Percentiles rank a stretch among this genome's conserved stretches.
These are phyloP conservation scores for Fistulifera solaris DNA, from an alignment of 108 stramenopile genomes.

Conservation along the genomic window DNA sequence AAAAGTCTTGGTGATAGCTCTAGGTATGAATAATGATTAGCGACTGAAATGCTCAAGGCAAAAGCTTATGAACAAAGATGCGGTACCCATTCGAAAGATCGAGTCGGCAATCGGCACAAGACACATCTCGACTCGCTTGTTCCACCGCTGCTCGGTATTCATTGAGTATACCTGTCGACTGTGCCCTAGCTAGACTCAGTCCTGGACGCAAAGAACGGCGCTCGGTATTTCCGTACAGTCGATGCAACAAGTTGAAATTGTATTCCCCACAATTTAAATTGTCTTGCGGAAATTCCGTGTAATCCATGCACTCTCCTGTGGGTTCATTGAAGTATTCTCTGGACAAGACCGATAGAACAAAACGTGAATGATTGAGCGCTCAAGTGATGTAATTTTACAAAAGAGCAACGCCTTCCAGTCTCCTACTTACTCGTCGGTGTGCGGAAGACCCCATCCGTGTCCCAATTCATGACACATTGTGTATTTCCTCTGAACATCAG, in stretches of 20 bases:
- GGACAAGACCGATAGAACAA: no score
- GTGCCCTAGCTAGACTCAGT: no score
- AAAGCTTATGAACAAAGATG: neutral
- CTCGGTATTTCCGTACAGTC: slow-evolving; percentile 45
- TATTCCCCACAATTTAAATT: slow-evolving; percentile 48
- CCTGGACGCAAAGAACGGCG: no score
- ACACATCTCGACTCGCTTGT: no score
- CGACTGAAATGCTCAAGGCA: neutral
- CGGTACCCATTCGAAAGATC: neutral
- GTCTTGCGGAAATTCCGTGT: slow-evolving; percentile 36
- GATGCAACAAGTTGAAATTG: slow-evolving; percentile 50
- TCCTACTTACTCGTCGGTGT: slow-evolving; percentile 71
- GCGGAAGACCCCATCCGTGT: slow-evolving; percentile 58
- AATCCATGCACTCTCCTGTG: slow-evolving; percentile 79
- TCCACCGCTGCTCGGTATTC: no score
- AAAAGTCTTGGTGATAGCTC: no score
- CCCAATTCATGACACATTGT: slow-evolving; percentile 61
- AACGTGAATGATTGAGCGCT: no score
- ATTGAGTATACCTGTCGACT: no score
- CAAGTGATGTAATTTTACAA: no score
- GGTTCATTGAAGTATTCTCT: slow-evolving; percentile 46
- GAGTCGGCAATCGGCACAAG: no score
- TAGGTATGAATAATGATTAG: no score
- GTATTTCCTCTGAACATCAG: slow-evolving; percentile 43
- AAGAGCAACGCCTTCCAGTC: no score